Conservation (phyloP, 2,329 filamentous ascomycete species). For the Colletotrichum sojae region DNA sequence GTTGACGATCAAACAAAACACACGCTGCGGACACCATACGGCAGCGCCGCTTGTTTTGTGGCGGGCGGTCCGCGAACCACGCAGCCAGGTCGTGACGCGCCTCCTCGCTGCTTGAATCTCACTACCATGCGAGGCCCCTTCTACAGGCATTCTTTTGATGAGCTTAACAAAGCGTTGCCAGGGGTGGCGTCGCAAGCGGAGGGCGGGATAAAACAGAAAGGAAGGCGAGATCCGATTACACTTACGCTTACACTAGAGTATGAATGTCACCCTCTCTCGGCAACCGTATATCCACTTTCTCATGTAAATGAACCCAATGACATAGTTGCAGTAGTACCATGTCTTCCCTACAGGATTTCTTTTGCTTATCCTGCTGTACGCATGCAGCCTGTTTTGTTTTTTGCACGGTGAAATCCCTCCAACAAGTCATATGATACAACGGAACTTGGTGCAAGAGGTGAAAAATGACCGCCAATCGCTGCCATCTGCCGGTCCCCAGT, state of each 20-base stretch:
- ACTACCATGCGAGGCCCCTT: constrained; percentile 5
- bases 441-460: not conserved
- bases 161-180: not conserved
- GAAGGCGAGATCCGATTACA: constrained; percentile 10
- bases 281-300: constrained; percentile 20
- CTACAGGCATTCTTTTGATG: not conserved
- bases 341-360: not conserved
- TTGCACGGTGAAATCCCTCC: not conserved
- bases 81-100: not conserved
- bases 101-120: not conserved
- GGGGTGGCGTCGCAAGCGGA: not conserved
- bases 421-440: not conserved
- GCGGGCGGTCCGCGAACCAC: not conserved
- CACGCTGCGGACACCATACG: not conserved
- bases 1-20: constrained; percentile 35
- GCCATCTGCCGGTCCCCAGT: not conserved
- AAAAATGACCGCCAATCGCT: not conserved
- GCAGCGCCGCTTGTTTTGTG: constrained; percentile 13
- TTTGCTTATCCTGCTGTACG: not conserved
- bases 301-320: constrained; percentile 31
- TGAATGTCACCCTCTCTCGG: constrained; percentile 4
- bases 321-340: not conserved
- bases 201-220: not conserved
- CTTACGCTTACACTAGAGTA: too few relatives aligned
- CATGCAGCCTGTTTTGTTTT: not conserved